Evolutionary conservation across 768 basidiomycete species (phyloP).

Genomic region (Pleurotus tuber-regium): DNA sequence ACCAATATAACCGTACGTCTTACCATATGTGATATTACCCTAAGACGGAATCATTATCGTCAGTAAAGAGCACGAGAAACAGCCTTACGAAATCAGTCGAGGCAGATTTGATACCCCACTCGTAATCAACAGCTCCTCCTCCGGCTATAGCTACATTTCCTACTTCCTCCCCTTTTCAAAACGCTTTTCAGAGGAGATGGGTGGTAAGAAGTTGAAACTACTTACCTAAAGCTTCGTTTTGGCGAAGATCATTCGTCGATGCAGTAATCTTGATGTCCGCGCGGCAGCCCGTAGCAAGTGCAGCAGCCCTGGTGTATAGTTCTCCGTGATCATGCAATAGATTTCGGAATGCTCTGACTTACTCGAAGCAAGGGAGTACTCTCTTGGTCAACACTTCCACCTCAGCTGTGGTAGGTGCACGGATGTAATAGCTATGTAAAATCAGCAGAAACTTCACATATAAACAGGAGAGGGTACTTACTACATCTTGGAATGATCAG

Average conservation of each 20-base stretch:
- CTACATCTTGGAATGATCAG: slow-evolving; percentile 76
- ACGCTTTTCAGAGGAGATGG: neutral
- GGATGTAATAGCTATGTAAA: slow-evolving; percentile 58
- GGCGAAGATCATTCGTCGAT: slow-evolving; percentile 54
- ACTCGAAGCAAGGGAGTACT: slow-evolving; percentile 74
- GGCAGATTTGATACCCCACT: slow-evolving; percentile 65
- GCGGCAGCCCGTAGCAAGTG: slow-evolving; percentile 62
- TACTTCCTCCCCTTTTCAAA: slow-evolving; percentile 57
- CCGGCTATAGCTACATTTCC: slow-evolving; percentile 57
- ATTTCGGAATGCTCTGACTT: no score
- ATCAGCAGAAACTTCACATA: neutral
- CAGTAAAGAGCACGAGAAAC: no score
- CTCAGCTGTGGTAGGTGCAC: slow-evolving; percentile 66
- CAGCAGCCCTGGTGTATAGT: slow-evolving; percentile 53
- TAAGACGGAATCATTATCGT: slow-evolving; percentile 21
- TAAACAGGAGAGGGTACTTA: slow-evolving; percentile 27
- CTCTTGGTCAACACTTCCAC: slow-evolving; percentile 55
- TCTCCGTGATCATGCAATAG: no score
- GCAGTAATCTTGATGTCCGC: slow-evolving; percentile 35
- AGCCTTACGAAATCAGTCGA: slow-evolving; percentile 80
- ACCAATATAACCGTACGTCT: slow-evolving; percentile 10
- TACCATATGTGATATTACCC: slow-evolving; percentile 80
- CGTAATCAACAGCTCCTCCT: slow-evolving; percentile 61
- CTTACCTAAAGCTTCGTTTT: slow-evolving; percentile 63
- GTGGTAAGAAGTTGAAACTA: neutral